Base-by-base conservation (phyloP, 192 early-diverging fungal genomes). In the Entrophospora sp. region DNA sequence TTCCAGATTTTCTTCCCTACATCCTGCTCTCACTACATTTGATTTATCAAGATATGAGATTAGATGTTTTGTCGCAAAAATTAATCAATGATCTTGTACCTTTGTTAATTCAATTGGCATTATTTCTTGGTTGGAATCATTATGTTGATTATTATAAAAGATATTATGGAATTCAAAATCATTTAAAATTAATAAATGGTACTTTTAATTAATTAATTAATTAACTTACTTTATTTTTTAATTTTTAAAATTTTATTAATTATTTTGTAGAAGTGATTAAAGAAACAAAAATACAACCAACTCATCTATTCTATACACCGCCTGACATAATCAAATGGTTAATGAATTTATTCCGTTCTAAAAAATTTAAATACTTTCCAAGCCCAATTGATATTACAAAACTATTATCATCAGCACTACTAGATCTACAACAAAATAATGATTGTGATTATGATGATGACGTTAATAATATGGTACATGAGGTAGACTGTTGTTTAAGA, bases 1-100 rank as follows among this genome's bases (percentile, higher is more conserved):
- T 35, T 18, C 25, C 31, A 5, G 35, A 10, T 31, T 79, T 68
- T 61, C 69, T 84, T 36, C 57, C 56, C 5, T 53, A 42, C 13
- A 63, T 83, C 36, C 59, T 85, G 3, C 42, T 71, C 8, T 59
- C 75, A 0, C 56, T 86, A 3, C 84, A 86, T 64, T 65, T 86
- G 0, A 69, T 86, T 20, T 77, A 81, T 57, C 82, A 85, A 32
- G 79, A 86, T 64, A 38, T 82, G 16, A 76, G 75, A 42, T 61
- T 81, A 20, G 70, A 75, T 59, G n/a, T 73, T 22, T 40, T 58
- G 5, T 71, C 67, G 3, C 63, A 68, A 42, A 63, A 73, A 18
- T 68, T 73, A 13, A 44, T 67, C 3, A 44, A 75, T 8, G 48
- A 66, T 32, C 31, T 69, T 34, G 37, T 55, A 12, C 77, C 71